Evolutionary conservation across 805 yeast species (phyloP), one percentile per base, ranked within the genome.

Genomic region (Zygosaccharomyces bailii): DNA sequence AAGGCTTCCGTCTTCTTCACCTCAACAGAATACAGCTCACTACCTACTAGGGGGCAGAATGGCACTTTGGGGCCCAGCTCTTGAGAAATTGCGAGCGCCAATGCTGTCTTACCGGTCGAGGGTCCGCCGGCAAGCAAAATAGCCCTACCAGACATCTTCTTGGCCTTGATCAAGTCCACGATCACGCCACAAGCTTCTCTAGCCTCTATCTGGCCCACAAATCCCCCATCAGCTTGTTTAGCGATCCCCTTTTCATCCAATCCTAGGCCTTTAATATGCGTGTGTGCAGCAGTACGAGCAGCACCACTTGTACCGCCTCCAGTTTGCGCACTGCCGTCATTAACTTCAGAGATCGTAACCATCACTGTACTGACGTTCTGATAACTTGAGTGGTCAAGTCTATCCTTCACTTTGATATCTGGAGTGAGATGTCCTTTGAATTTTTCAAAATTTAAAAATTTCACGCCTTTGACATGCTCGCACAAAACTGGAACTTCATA

Each of bases 41-140:
- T 80, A 30, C 97, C 99, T 18, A 95, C 97, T 57, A 93, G 82
- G 3, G 98, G 98, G 60, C 96, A 90, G 64, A 93, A 93, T 37
- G 99, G 99, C 43, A 93, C 98, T 61, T 91, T 89, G 31, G 95
- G 93, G 4, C 99, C 99, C 56, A 93, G 74, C 64, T 88, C 96
- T 65, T 93, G 98, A 3, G 97, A 87, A 45, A 93, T 82, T 1
- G 97, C 99, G 57, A 93, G 74, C 0, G 98, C 98, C 58, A 93
- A 75, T 1, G 99, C 99, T 2, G 99, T 93, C 65, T 93, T 93
- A 62, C 99, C 99, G 4, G 98, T 91, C 0, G 98, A 96, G 7
- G 99, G 98, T 4, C 96, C 95, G 42, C 99, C 99, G 0, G 99
- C 98, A 43, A 93, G 74, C 48, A 93, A 69, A 41, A 93, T 81